These are phyloP conservation scores for Castanospermum australe DNA, from an alignment of 306 rosid genomes.

Conservation along the genomic window DNA sequence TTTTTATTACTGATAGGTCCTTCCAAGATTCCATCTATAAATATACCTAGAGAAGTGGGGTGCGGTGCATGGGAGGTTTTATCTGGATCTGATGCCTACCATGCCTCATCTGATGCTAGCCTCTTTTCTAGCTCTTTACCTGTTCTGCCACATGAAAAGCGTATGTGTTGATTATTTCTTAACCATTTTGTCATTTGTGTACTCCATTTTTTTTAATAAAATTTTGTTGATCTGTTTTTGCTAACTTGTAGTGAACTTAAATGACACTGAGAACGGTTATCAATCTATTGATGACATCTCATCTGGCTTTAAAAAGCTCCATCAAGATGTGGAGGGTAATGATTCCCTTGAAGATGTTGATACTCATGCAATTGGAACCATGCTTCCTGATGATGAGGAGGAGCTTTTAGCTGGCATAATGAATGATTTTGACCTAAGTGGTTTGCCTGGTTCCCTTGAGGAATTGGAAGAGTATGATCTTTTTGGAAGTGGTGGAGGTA, in stretches of 20 bases:
- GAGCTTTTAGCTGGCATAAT: slow-evolving; percentile 75
- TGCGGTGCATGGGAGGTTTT: slow-evolving; percentile 45
- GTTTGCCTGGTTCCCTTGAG: slow-evolving; percentile 78
- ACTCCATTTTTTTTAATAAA: neutral
- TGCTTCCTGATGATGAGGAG: slow-evolving; percentile 78
- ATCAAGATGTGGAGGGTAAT: slow-evolving; percentile 47
- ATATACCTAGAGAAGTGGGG: slow-evolving; percentile 44
- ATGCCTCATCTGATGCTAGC: slow-evolving; percentile 68
- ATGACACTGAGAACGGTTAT: slow-evolving; percentile 46
- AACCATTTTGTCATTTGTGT: slow-evolving; percentile 5
- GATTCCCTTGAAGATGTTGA: slow-evolving; percentile 49
- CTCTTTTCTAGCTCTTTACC: slow-evolving; percentile 84
- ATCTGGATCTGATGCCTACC: slow-evolving; percentile 56
- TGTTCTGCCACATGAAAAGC: slow-evolving; percentile 70
- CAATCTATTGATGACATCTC: slow-evolving; percentile 56
- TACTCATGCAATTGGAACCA: slow-evolving; percentile 48
- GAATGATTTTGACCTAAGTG: slow-evolving; percentile 82
- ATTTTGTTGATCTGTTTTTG: slow-evolving; percentile 26
- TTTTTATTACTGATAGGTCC: slow-evolving; percentile 42
- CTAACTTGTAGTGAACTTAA: slow-evolving; percentile 63
- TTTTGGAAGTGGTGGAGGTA: slow-evolving; percentile 81
- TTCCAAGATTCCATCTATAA: slow-evolving; percentile 49
- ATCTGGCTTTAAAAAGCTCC: slow-evolving; percentile 43
- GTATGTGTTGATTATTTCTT: slow-evolving; percentile 42
- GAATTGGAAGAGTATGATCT: slow-evolving; percentile 85